A percentile compares a stretch with the other conserved stretches of the same genome.
phyloP scores from a whole-genome alignment of 2,329 filamentous ascomycete genomes.

The Sporothrix inflata region DNA sequence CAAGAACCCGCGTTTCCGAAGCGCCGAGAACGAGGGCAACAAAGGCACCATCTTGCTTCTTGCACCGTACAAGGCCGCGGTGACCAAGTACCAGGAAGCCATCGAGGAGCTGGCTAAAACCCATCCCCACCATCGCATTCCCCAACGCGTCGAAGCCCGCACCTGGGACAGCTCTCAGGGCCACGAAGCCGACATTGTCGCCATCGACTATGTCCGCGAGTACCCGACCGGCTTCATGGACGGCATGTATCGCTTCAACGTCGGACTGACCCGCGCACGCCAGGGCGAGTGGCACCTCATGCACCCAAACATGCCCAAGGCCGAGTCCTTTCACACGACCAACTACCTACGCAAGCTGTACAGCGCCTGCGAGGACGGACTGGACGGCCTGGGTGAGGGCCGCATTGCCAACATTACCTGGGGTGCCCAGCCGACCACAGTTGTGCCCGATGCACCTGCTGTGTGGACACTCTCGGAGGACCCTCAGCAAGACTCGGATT shows the following conservation, averaged over 20 bases:
- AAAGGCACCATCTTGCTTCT: conserved; percentile 49
- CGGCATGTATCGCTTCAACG: conserved; percentile 50
- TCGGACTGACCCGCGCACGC: conserved; percentile 50
- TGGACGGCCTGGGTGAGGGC: conserved; percentile 30
- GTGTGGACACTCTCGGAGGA: neutral
- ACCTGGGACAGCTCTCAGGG: conserved; percentile 53
- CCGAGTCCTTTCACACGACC: conserved; percentile 14
- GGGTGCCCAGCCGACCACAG: neutral
- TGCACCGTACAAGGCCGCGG: conserved; percentile 48
- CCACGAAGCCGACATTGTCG: conserved; percentile 53
- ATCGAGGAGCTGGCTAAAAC: conserved; percentile 36
- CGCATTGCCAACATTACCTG: conserved; percentile 27
- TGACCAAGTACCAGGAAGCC: conserved; percentile 42
- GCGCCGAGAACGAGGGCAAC: conserved; percentile 34
- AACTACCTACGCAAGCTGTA: conserved; percentile 33
- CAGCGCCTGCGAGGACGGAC: conserved; percentile 24
- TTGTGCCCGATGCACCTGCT: neutral
- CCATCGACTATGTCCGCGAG: conserved; percentile 52
- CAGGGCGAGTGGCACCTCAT: conserved; percentile 53
- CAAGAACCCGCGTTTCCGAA: conserved; percentile 41
- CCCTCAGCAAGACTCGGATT: neutral
- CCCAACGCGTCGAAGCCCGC: conserved; percentile 44
- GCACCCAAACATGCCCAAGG: conserved; percentile 43
- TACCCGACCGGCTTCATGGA: conserved; percentile 47
- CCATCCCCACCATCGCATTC: conserved; percentile 35